Conservation (phyloP, 192 early-diverging fungal species). For the Allomyces javanicus region DNA sequence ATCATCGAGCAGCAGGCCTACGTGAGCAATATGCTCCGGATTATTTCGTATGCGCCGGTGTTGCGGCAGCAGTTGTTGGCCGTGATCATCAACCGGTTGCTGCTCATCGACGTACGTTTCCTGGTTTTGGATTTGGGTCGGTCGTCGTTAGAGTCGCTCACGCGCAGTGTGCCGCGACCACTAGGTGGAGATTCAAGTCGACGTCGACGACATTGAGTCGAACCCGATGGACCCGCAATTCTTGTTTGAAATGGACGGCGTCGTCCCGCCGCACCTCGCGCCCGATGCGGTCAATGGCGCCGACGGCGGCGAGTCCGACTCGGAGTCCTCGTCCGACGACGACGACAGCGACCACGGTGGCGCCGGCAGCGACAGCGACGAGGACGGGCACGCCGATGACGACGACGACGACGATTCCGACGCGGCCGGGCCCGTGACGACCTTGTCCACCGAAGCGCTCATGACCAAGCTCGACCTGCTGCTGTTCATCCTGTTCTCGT, state of each 20-base stretch:
- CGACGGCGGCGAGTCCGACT: conserved; percentile 16
- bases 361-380: not conserved
- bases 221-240: conserved; percentile 4
- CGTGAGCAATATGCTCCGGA: conserved; percentile 50
- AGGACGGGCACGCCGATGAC: conserved; percentile 4
- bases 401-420: conserved; percentile 10
- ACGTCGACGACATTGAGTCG: conserved; percentile 11
- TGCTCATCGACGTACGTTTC: conserved; percentile 66
- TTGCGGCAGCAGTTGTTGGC: conserved; percentile 48
- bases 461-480: conserved; percentile 54
- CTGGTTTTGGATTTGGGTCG: not conserved
- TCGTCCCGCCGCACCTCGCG: conserved; percentile 20
- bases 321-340: conserved; percentile 13
- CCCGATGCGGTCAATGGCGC: conserved; percentile 2
- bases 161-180: too few species aligned
- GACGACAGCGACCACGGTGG: conserved; percentile 9
- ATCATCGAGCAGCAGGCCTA: conserved; percentile 36
- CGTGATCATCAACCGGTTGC: conserved; percentile 58
- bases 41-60: conserved; percentile 55
- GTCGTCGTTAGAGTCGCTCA: not conserved
- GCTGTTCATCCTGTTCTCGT: conserved; percentile 42
- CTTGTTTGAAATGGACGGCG: conserved; percentile 34
- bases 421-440: conserved; percentile 12
- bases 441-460: conserved; percentile 23
- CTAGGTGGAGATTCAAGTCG: conserved; percentile 16